phyloP scores from a whole-genome alignment of 169 alveolate species.

The Eimeria falciformis region DNA sequence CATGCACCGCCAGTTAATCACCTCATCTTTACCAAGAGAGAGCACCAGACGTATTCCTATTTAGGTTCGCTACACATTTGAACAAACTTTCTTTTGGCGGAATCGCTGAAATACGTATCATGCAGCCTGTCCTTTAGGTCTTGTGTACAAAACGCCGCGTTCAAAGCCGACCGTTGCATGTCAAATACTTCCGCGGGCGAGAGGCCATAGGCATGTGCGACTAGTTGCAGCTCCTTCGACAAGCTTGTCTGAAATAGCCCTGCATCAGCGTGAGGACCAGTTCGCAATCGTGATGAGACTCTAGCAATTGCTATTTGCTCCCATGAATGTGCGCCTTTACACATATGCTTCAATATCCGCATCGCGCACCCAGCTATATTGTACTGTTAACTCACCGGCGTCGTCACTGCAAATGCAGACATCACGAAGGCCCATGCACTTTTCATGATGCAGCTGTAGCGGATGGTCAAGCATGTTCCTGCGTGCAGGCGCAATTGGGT shows the following conservation, averaged over 20 bases:
- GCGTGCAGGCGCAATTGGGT: neutral
- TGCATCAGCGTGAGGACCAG: no score
- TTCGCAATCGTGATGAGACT: no score
- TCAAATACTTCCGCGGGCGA: neutral
- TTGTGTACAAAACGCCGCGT: slow-evolving; percentile 35
- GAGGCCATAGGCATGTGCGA: slow-evolving; percentile 6
- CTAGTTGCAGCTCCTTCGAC: slow-evolving; percentile 1
- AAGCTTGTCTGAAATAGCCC: slow-evolving; percentile 40
- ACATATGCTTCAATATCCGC: no score
- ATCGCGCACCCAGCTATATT: no score
- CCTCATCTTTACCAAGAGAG: no score
- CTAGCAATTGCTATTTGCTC: no score
- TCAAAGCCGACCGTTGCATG: slow-evolving; percentile 33
- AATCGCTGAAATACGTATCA: neutral
- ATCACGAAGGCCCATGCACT: neutral
- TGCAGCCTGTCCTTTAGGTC: neutral
- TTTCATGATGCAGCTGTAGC: neutral
- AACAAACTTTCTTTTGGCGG: neutral
- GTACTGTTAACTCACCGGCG: slow-evolving; percentile 32
- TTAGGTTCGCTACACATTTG: no score
- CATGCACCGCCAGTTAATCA: no score
- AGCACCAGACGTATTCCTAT: no score
- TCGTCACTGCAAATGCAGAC: slow-evolving; percentile 57
- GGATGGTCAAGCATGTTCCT: slow-evolving; percentile 45
- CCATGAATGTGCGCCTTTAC: no score